Percentiles rank a stretch among this genome's conserved stretches.
These are phyloP conservation scores for Ogataea siamensis DNA, from an alignment of 805 yeast genomes.

Conservation along the genomic window DNA sequence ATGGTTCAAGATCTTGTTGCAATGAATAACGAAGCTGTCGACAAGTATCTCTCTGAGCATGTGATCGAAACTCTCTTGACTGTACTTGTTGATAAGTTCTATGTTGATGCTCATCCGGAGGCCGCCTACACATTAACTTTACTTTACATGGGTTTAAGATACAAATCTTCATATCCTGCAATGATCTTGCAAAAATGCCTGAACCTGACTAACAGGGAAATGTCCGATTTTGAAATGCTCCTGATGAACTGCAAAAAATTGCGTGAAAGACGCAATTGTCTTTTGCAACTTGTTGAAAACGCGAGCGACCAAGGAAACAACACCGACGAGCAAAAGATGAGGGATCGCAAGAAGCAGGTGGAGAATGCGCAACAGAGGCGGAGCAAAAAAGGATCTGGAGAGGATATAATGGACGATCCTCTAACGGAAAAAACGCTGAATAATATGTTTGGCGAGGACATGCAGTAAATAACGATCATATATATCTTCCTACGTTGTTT, in stretches of 20 bases:
- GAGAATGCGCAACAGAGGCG: slow-evolving; percentile 52
- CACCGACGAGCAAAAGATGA: slow-evolving; percentile 31
- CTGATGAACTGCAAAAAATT: slow-evolving; percentile 64
- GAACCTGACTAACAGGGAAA: slow-evolving; percentile 51
- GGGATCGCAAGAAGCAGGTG: slow-evolving; percentile 50
- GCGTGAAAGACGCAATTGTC: slow-evolving; percentile 76
- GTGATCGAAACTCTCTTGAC: slow-evolving; percentile 67
- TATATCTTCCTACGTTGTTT: not conserved
- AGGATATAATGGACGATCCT: slow-evolving; percentile 70
- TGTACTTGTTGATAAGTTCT: slow-evolving; percentile 70
- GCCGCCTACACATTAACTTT: slow-evolving; percentile 87
- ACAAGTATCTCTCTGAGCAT: slow-evolving; percentile 59
- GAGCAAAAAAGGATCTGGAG: slow-evolving; percentile 27
- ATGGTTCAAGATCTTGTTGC: slow-evolving; percentile 67
- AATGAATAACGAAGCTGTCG: slow-evolving; percentile 67
- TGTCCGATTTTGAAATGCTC: slow-evolving; percentile 61
- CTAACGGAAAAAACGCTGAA: slow-evolving; percentile 64
- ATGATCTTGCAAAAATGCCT: slow-evolving; percentile 52
- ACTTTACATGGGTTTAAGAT: slow-evolving; percentile 68
- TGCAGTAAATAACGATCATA: slow-evolving; percentile 3
- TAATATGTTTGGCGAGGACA: slow-evolving; percentile 50
- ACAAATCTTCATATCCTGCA: slow-evolving; percentile 68
- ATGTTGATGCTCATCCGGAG: slow-evolving; percentile 84
- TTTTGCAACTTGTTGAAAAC: slow-evolving; percentile 65
- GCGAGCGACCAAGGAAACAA: slow-evolving; percentile 54